Base-by-base conservation (phyloP, 23 red algal species). In the Pyropia yezoensis region DNA sequence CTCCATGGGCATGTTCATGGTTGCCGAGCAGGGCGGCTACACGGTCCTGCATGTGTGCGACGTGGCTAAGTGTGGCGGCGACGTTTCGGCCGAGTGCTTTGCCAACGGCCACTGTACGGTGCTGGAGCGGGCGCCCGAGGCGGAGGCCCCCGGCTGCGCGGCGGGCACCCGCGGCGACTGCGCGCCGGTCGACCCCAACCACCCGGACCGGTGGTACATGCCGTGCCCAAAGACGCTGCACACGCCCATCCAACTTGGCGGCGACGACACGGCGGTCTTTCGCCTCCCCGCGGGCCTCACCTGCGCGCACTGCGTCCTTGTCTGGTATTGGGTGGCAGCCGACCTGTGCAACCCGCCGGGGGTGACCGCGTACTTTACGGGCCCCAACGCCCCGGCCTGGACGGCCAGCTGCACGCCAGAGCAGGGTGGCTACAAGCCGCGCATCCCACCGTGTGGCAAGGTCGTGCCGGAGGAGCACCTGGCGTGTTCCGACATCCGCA, bases 281-380 rank as follows among this genome's bases (percentile, higher is more conserved):
- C 34, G 26, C 47, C 60, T 86, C 1, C 65, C 49, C 3, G 49
- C 78, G 7, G 52, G 33, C 27, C 61, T 87, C 18, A 29, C 18
- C 1, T 87, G 82, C 62, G 82, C 77, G 0, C 82, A 87, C 32
- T 87, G 82, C 32, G 82, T 87, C 1, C 50, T 87, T 20, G 71
- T 77, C 27, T 87, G 69, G 69, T 87, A 69, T 62, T 87, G 82
- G 82, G 65, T 58, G 0, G 51, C 82, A 20, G 82, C 70, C 15
- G 77, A 87, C 54, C 60, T 50, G 20, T 87, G 82, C 54, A 87
- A 87, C 61, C 82, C 82, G n/a, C 70, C 71, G 18, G 82, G 82
- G 6, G 71, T 87, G 14, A 61, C 75, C 34, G 49, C 18, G 0
- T 87, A 69, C 60, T 87, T 65, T 25, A 66, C 75, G 26, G 82